These are phyloP conservation scores for Cucurbita moschata DNA, from an alignment of 306 rosid genomes.

Conservation along the genomic window DNA sequence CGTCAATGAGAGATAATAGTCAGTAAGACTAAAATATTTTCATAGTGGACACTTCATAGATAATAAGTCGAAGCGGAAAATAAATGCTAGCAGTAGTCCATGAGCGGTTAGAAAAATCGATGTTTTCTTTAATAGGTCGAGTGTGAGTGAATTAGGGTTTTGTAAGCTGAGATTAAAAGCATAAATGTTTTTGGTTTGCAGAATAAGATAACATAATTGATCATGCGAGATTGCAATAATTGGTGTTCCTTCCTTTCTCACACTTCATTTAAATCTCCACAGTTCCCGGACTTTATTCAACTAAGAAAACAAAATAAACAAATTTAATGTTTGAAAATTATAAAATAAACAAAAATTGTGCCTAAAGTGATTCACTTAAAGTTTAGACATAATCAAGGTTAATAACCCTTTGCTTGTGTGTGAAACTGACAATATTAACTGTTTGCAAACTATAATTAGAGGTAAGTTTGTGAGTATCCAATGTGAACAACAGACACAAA, in stretches of 20 bases:
- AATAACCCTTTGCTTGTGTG: background rate
- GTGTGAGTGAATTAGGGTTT: slow-evolving; percentile 7
- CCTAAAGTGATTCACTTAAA: background rate
- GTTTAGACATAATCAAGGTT: background rate
- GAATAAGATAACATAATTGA: slow-evolving; percentile 18
- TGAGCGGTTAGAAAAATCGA: too few species aligned
- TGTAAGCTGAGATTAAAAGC: background rate
- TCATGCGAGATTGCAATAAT: slow-evolving; percentile 10
- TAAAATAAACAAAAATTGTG: background rate
- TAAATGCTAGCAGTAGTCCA: too few species aligned
- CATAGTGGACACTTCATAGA: too few species aligned
- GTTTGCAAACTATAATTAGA: background rate
- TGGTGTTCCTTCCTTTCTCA: background rate
- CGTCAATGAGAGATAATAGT: too few species aligned
- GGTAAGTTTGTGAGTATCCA: background rate
- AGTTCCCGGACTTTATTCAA: background rate
- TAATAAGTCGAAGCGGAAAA: too few species aligned
- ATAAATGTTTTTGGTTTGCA: slow-evolving; percentile 7
- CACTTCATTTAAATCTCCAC: background rate
- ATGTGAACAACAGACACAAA: background rate
- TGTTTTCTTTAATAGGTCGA: too few species aligned
- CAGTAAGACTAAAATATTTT: too few species aligned
- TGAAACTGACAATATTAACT: background rate
- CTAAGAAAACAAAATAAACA: background rate
- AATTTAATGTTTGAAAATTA: background rate